These are phyloP conservation scores for Ormosia semicastrata DNA, from an alignment of 306 rosid genomes.

Conservation along the genomic window DNA sequence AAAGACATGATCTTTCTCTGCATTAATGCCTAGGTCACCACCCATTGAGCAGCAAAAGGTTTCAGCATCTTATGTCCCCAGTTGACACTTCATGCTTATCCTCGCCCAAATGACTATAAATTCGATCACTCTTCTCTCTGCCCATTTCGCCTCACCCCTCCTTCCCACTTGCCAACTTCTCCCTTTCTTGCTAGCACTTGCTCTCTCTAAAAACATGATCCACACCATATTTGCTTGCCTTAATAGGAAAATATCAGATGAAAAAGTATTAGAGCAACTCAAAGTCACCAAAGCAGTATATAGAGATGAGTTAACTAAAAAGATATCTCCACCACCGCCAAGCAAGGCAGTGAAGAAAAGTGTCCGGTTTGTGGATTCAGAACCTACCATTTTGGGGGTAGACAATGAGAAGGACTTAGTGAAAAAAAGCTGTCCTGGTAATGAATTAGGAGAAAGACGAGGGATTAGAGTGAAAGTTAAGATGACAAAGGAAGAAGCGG, in stretches of 20 bases:
- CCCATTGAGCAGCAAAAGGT: neutral
- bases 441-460: neutral
- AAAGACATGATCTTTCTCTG: neutral
- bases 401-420: conserved; percentile 13
- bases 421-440: neutral
- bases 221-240: conserved; percentile 22
- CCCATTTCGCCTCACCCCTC: conserved; percentile 6
- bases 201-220: conserved; percentile 25
- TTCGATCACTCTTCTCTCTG: neutral
- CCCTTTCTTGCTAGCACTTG: neutral
- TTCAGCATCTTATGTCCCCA: neutral
- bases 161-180: neutral
- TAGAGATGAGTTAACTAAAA: conserved; percentile 49
- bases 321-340: neutral
- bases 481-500: conserved; percentile 76
- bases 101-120: neutral
- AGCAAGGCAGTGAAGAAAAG: conserved; percentile 26
- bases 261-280: neutral
- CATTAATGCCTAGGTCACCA: neutral
- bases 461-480: conserved; percentile 57
- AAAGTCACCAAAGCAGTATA: conserved; percentile 21
- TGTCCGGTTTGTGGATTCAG: conserved; percentile 30
- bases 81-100: neutral
- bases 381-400: conserved; percentile 25
- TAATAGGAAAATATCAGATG: neutral